phyloP scores from a whole-genome alignment of 192 early-diverging fungal species.

The Backusella tuberculispora region DNA sequence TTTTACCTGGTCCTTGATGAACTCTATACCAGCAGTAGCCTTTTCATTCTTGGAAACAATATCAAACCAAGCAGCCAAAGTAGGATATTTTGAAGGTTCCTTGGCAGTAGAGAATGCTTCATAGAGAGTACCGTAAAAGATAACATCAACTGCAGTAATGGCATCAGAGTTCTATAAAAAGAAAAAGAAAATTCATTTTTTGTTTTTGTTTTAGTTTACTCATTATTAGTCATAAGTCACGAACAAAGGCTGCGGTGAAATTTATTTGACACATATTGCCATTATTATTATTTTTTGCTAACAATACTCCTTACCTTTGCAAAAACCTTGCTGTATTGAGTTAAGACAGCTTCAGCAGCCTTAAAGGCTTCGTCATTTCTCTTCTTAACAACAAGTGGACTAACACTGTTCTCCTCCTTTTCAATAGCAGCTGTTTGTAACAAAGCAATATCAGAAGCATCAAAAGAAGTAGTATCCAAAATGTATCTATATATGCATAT shows the following conservation, averaged over 20 bases:
- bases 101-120: constrained; percentile 25
- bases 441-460: constrained; percentile 11
- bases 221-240: constrained; percentile 5
- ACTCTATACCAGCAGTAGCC: constrained; percentile 13
- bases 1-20: constrained; percentile 27
- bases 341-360: constrained; percentile 2
- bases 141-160: constrained; percentile 21
- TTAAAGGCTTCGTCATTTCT: constrained; percentile 20
- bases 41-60: constrained; percentile 14
- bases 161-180: constrained; percentile 21
- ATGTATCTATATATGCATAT: constrained; percentile 19
- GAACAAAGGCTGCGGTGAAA: constrained; percentile 4
- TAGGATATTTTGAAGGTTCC: constrained; percentile 24
- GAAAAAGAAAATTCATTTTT: neutral
- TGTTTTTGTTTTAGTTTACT: neutral
- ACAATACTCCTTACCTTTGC: constrained; percentile 11
- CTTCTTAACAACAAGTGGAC: constrained; percentile 30
- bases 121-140: constrained; percentile 33
- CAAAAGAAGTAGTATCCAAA: constrained; percentile 17
- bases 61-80: constrained; percentile 25
- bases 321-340: constrained; percentile 20
- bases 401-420: constrained; percentile 23
- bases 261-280: neutral
- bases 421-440: constrained; percentile 24
- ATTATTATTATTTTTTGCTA: neutral